Conservation (phyloP, 2,329 filamentous ascomycete species). For the Pezicula rhizophila region DNA sequence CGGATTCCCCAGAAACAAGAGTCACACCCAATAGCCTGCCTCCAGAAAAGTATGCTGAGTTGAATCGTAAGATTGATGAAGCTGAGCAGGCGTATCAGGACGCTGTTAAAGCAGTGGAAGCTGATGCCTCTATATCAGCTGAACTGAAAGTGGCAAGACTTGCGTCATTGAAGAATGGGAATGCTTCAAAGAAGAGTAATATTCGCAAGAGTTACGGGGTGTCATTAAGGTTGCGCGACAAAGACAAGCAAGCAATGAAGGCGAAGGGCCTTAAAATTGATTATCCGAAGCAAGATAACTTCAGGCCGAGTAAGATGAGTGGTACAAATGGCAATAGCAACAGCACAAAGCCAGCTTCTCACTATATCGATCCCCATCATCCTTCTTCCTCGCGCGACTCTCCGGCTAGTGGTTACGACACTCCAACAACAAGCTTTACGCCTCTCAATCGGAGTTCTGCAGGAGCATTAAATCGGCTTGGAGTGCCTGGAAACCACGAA, state of each 20-base stretch:
- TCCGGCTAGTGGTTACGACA: not conserved
- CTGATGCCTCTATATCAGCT: not conserved
- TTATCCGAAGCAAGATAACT: not conserved
- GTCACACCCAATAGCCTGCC: slow-evolving; percentile 16
- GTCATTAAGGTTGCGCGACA: slow-evolving; percentile 21
- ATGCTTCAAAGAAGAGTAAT: slow-evolving; percentile 21
- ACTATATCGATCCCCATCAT: not conserved
- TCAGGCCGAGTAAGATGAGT: too few relatives aligned
- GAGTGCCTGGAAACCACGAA: too few relatives aligned
- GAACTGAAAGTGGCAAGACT: slow-evolving; percentile 8
- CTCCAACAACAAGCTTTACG: not conserved
- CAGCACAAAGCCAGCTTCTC: not conserved
- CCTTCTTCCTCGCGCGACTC: not conserved
- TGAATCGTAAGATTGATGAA: slow-evolving; percentile 16
- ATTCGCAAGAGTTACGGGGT: slow-evolving; percentile 22
- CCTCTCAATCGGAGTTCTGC: not conserved
- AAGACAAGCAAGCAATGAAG: slow-evolving; percentile 17
- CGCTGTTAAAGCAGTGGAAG: slow-evolving; percentile 7
- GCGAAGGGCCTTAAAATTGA: not conserved
- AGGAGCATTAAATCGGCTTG: too few relatives aligned
- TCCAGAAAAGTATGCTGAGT: slow-evolving; percentile 10
- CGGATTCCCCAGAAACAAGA: slow-evolving; percentile 4
- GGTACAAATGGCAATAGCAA: not conserved
- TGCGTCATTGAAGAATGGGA: slow-evolving; percentile 20
- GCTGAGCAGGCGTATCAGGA: slow-evolving; percentile 12